Conservation (phyloP, 208 protist genomes). For the Leptomonas pyrrhocoris region DNA sequence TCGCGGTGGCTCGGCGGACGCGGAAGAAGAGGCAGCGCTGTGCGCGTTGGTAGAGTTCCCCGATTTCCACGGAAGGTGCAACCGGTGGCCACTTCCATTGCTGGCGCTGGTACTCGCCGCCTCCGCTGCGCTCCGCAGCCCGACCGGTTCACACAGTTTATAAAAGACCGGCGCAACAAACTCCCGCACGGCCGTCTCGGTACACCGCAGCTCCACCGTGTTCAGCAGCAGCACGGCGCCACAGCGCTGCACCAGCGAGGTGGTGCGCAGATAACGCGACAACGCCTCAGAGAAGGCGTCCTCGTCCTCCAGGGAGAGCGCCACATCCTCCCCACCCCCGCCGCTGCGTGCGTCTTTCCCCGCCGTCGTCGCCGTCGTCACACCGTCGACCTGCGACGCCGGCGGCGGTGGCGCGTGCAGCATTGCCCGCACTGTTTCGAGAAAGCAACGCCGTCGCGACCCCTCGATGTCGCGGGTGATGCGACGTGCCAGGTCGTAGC, state of each 20-base stretch:
- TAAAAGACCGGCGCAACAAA: constrained; percentile 41
- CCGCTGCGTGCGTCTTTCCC: background rate
- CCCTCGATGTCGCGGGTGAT: constrained; percentile 41
- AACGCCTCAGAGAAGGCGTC: constrained; percentile 9
- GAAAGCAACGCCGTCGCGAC: constrained; percentile 29
- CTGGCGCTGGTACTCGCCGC: background rate
- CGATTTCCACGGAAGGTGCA: constrained; percentile 8
- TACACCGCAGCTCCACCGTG: constrained; percentile 47
- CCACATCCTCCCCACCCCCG: background rate
- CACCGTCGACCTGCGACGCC: background rate
- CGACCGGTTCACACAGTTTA: constrained; percentile 27
- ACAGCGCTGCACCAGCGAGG: constrained; percentile 23
- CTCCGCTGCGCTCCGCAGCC: background rate
- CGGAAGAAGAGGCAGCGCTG: background rate
- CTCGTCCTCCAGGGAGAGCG: background rate
- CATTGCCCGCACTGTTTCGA: constrained; percentile 21
- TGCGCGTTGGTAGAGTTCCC: constrained; percentile 1
- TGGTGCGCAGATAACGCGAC: constrained; percentile 17
- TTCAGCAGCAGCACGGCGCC: constrained; percentile 49
- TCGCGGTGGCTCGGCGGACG: background rate
- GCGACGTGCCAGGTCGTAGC: constrained; percentile 36
- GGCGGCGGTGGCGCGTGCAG: constrained; percentile 19
- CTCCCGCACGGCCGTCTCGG: constrained; percentile 32
- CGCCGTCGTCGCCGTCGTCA: background rate
- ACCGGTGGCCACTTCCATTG: background rate